These are phyloP conservation scores for Sporothrix globosa DNA, from an alignment of 2,329 filamentous ascomycete genomes.

Conservation along the genomic window DNA sequence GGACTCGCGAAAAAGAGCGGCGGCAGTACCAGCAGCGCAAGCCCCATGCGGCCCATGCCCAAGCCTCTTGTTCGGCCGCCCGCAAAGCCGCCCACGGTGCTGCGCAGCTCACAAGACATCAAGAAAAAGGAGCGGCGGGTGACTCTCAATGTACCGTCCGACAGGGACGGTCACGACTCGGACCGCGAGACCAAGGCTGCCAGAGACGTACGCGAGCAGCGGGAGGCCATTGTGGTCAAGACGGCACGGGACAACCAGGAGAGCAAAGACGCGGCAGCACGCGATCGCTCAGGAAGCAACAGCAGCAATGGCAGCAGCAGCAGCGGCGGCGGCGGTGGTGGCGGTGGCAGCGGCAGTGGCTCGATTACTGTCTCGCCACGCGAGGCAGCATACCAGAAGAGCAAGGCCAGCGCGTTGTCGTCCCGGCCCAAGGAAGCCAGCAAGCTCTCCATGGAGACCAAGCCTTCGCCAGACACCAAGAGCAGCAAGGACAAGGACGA, in stretches of 20 bases:
- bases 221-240: constrained; percentile 32
- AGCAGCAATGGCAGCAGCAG: background rate
- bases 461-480: constrained; percentile 31
- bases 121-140: constrained; percentile 29
- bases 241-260: constrained; percentile 32
- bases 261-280: background rate
- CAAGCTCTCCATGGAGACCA: constrained; percentile 34
- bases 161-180: constrained; percentile 14
- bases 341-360: background rate
- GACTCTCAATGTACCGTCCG: background rate
- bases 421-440: constrained; percentile 33
- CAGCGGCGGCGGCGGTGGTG: background rate
- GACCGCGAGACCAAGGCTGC: constrained; percentile 34
- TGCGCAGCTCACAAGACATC: constrained; percentile 34
- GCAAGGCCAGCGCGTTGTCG: constrained; percentile 28
- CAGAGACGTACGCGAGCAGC: constrained; percentile 32
- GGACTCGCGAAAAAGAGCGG: constrained; percentile 33
- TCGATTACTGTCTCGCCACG: background rate
- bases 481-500: constrained; percentile 5
- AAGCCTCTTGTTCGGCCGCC: constrained; percentile 32
- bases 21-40: background rate
- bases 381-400: constrained; percentile 25
- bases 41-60: constrained; percentile 34
- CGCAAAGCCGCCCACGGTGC: constrained; percentile 28
- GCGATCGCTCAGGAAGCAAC: background rate